Conservation (phyloP, 2,329 filamentous ascomycete species). For the Bipolaris zeicola region DNA sequence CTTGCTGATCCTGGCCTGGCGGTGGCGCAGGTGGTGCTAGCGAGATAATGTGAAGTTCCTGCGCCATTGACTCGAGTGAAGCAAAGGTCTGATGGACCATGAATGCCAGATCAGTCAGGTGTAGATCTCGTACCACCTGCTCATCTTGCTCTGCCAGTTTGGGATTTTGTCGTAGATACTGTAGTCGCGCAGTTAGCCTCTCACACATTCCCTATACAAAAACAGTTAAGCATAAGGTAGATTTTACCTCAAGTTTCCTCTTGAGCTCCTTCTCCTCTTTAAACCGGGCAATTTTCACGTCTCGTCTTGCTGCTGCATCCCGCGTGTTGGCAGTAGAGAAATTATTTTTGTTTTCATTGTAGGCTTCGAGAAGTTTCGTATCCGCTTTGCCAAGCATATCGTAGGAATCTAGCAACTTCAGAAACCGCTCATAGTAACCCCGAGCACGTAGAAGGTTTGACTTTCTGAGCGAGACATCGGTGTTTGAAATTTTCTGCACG, state of each 20-base stretch:
- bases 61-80: constrained; percentile 81
- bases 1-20: constrained; percentile 43
- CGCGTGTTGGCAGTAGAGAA: constrained; percentile 74
- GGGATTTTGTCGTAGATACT: constrained; percentile 66
- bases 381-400: constrained; percentile 70
- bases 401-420: constrained; percentile 79
- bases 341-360: constrained; percentile 70
- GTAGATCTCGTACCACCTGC: constrained; percentile 76
- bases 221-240: neutral
- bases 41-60: constrained; percentile 82
- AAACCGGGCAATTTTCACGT: constrained; percentile 85
- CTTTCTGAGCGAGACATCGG: constrained; percentile 61
- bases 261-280: constrained; percentile 85
- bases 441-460: constrained; percentile 67
- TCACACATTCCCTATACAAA: constrained; percentile 17
- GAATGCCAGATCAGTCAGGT: constrained; percentile 76
- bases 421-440: constrained; percentile 75
- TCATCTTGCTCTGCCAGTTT: constrained; percentile 75
- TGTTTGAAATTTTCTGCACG: constrained; percentile 67
- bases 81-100: constrained; percentile 82
- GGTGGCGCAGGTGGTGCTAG: constrained; percentile 66
- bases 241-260: constrained; percentile 72
- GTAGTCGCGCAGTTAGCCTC: constrained; percentile 30
- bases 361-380: constrained; percentile 72
- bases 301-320: constrained; percentile 72